Evolutionary conservation across 257 asterid species (phyloP), one percentile per base, ranked within the genome.

Genomic region (Nicotiana benthamiana): DNA sequence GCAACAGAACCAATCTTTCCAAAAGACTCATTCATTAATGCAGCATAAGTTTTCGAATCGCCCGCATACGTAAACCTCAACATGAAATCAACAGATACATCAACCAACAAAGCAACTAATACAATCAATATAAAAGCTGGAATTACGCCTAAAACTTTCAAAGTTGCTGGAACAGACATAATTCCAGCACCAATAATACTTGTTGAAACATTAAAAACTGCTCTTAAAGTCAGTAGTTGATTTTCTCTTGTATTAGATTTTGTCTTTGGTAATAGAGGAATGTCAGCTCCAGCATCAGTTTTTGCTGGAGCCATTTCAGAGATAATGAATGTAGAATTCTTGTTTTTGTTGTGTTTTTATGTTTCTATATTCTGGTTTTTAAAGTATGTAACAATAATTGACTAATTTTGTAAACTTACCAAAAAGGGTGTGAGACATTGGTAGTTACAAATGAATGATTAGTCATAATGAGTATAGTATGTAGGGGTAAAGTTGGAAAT

Each of bases 181-280:
- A 95, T 95, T 53, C 98, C 99, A 1, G 98, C 97, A 7, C 99
- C 99, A 13, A 95, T 92, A 40, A 95, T 95, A 89, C 96, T 92
- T 34, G 98, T 95, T 53, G 98, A 83, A 48, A 95, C 97, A 68
- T 95, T 95, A 83, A 93, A 95, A 13, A 95, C 97, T 8, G 98
- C 97, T 43, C 98, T 94, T 0, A 91, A 80, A n/a, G 90, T 72
- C 20, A 94, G 85, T n/a, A 90, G 80, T 1, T 75, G 76, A 6
- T 80, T 87, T 34, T 28, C 85, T 46, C 75, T 40, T 12, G 61
- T 27, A 26, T 27, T 13, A 6, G 34, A 75, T 9, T 67, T 86
- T 57, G 34, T 82, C 32, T 80, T 80, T 12, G 91, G 88, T 10
- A 95, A 91, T 20, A 95, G 93, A 26, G 97, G 99, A 17, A 81